Evolutionary conservation across 176 grass and related monocot genomes (phyloP).

Genomic region (Neostapfia colusana): DNA sequence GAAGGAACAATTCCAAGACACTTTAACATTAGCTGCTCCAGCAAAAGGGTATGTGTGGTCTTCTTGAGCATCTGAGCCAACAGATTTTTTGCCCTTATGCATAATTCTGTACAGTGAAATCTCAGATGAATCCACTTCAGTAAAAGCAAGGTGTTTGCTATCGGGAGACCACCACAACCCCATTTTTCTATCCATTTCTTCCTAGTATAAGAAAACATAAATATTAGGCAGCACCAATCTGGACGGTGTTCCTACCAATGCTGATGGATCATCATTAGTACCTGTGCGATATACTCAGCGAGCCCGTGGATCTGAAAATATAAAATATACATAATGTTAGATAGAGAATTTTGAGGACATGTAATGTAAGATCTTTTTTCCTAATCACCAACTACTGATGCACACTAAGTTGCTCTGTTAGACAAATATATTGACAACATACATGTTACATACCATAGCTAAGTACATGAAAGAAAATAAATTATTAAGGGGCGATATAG

Average conservation of each 20-base stretch:
- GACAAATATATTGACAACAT: background rate
- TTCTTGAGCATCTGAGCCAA: conserved; percentile 85
- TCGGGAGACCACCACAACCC: conserved; percentile 99
- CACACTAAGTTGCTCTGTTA: background rate
- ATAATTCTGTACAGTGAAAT: conserved; percentile 97
- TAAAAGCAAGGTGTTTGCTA: conserved; percentile 83
- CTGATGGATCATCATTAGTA: conserved; percentile 35
- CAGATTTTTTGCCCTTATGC: conserved; percentile 93
- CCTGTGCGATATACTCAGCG: conserved; percentile 98
- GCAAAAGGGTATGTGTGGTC: conserved; percentile 96
- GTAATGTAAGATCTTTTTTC: background rate
- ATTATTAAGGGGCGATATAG: conserved; percentile 8
- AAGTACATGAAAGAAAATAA: background rate
- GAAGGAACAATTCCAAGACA: conserved; percentile 82
- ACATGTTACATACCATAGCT: background rate
- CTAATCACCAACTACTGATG: background rate
- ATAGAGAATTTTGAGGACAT: conserved; percentile 22
- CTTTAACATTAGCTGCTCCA: conserved; percentile 88
- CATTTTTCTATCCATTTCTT: conserved; percentile 99
- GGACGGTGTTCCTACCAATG: conserved; percentile 22
- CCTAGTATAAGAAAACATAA: conserved; percentile 56
- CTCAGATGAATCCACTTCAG: conserved; percentile 88
- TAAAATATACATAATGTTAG: conserved; percentile 65
- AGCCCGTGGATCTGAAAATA: conserved; percentile 89
- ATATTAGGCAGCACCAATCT: conserved; percentile 27